These are phyloP conservation scores for Ailanthus altissimus DNA, from an alignment of 345 rosid genomes.

Conservation along the genomic window DNA sequence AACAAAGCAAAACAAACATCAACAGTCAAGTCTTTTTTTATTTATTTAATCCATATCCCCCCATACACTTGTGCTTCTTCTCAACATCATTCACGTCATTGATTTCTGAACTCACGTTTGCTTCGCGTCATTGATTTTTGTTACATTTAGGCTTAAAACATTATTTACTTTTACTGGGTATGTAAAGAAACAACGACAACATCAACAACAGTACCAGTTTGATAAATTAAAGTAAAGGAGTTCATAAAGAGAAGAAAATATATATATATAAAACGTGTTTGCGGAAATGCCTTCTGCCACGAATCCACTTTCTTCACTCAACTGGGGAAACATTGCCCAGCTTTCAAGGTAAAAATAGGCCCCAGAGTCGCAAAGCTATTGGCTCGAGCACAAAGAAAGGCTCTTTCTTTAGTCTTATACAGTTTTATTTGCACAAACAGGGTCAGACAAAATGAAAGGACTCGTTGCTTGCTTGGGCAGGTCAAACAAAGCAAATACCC, in stretches of 20 bases:
- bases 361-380: slow-evolving; percentile 10
- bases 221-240: not conserved
- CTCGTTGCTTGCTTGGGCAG: slow-evolving; percentile 15
- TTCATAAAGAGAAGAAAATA: not conserved
- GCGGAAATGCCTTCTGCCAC: slow-evolving; percentile 15
- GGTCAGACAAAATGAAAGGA: slow-evolving; percentile 25
- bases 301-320: not conserved
- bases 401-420: not conserved
- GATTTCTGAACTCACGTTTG: slow-evolving; percentile 13
- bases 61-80: not conserved
- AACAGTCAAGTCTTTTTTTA: not conserved
- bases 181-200: not conserved
- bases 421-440: slow-evolving; percentile 14
- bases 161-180: not conserved
- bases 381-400: slow-evolving; percentile 21
- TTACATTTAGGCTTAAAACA: not conserved
- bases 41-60: slow-evolving; percentile 4
- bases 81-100: slow-evolving; percentile 3
- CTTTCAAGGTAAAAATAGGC: slow-evolving; percentile 13
- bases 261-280: slow-evolving; percentile 5
- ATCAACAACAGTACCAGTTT: not conserved
- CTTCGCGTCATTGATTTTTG: slow-evolving; percentile 4
- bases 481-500: slow-evolving; percentile 31
- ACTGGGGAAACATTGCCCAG: not conserved
- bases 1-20: too few relatives aligned